Percentiles rank a stretch among this genome's conserved stretches.
phyloP scores from a whole-genome alignment of 75 land plant species.

The Ceratopteris richardii region DNA sequence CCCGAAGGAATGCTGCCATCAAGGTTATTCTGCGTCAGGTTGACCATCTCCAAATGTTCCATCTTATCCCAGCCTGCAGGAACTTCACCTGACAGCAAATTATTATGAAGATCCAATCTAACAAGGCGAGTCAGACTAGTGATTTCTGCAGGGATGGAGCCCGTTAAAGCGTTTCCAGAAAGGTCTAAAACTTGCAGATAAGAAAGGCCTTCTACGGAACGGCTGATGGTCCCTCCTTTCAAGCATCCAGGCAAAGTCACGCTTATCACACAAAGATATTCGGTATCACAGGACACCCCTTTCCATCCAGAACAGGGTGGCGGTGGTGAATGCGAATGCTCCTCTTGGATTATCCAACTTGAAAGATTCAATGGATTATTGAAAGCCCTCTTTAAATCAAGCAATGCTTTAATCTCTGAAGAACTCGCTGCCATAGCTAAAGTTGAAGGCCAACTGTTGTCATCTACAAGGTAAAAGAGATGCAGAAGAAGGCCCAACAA shows the following conservation, averaged over 20 bases:
- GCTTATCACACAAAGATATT: conserved; percentile 20
- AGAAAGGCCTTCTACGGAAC: conserved; percentile 31
- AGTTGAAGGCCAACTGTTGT: too few relatives aligned
- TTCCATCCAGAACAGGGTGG: conserved; percentile 44
- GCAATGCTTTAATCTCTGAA: background rate
- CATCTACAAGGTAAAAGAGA: too few relatives aligned
- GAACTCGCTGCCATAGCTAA: too few relatives aligned
- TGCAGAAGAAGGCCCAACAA: too few relatives aligned
- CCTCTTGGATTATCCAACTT: background rate
- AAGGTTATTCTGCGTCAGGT: conserved; percentile 51
- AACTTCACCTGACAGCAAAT: conserved; percentile 34
- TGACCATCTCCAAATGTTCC: conserved; percentile 25
- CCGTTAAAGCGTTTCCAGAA: conserved; percentile 42
- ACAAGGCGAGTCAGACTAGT: background rate
- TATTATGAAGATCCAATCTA: background rate
- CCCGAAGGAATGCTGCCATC: conserved; percentile 32
- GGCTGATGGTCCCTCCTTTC: conserved; percentile 41
- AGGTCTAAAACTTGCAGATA: conserved; percentile 63
- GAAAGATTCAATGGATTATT: background rate
- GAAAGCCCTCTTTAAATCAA: background rate
- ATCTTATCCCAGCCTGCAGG: conserved; percentile 37
- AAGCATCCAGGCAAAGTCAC: conserved; percentile 40
- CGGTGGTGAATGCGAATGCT: background rate
- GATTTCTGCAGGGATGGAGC: background rate
- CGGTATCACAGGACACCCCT: conserved; percentile 45